Percentiles rank a stretch among this genome's conserved stretches.
Evolutionary conservation across 1,284 basidiomycete genomes (phyloP).

Genomic region (Flammula alnicola): DNA sequence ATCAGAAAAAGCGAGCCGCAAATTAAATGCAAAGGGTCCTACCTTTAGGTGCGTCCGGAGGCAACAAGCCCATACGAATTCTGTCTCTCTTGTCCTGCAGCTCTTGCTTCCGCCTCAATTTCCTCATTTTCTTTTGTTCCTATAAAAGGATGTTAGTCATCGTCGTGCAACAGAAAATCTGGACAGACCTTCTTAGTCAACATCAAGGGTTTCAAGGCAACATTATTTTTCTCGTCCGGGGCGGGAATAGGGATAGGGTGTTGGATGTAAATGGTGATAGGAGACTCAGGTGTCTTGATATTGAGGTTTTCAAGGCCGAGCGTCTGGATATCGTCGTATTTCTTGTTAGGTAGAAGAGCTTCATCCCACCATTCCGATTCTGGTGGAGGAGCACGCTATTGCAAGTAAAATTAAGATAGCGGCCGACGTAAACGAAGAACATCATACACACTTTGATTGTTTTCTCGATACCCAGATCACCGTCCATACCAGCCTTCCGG

Average conservation of each 20-base stretch:
- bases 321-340: constrained; percentile 73
- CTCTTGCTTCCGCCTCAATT: constrained; percentile 86
- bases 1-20: constrained; percentile 15
- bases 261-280: constrained; percentile 92
- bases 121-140: constrained; percentile 97
- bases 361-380: constrained; percentile 98
- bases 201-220: constrained; percentile 82
- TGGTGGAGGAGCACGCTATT: constrained; percentile 82
- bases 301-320: constrained; percentile 61
- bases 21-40: background rate
- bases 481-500: constrained; percentile 90
- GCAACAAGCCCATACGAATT: constrained; percentile 94
- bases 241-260: constrained; percentile 97
- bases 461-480: constrained; percentile 93
- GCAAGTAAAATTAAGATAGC: background rate
- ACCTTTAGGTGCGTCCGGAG: constrained; percentile 96
- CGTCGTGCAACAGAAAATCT: background rate
- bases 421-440: constrained; percentile 4
- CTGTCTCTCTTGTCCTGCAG: constrained; percentile 95
- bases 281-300: constrained; percentile 70
- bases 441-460: constrained; percentile 74
- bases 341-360: constrained; percentile 79
- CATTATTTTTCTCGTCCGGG: constrained; percentile 83
- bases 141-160: constrained; percentile 35
- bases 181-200: constrained; percentile 78